A percentile compares a stretch with the other conserved stretches of the same genome.
phyloP scores from a whole-genome alignment of 2,329 filamentous ascomycete genomes.

The Byssoonygena ceratinophila region DNA sequence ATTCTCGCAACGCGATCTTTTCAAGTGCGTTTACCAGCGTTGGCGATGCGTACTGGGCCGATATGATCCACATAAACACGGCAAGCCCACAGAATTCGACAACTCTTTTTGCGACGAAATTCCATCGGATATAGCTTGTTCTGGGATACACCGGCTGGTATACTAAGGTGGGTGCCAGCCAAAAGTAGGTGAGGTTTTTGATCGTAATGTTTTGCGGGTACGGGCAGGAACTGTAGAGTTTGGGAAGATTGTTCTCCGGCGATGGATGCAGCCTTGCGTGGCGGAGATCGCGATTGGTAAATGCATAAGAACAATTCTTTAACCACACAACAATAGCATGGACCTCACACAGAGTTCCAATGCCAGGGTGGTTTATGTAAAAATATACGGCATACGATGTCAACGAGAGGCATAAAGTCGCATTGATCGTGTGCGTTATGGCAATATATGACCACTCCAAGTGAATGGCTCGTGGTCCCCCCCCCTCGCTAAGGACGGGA shows the following conservation, averaged over 20 bases:
- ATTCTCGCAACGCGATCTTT: slow-evolving; percentile 70
- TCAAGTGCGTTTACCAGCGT: slow-evolving; percentile 80
- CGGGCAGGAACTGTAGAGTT: slow-evolving; percentile 69
- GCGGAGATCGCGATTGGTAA: slow-evolving; percentile 90
- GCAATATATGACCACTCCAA: slow-evolving; percentile 71
- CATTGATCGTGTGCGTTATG: slow-evolving; percentile 70
- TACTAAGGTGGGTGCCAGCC: slow-evolving; percentile 92
- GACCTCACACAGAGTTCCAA: slow-evolving; percentile 79
- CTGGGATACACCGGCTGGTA: slow-evolving; percentile 96
- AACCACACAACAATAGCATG: slow-evolving; percentile 94
- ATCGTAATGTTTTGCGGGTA: slow-evolving; percentile 89
- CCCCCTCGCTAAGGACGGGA: slow-evolving; percentile 36
- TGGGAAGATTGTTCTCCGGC: slow-evolving; percentile 57
- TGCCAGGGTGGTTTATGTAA: slow-evolving; percentile 81
- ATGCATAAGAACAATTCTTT: slow-evolving; percentile 89
- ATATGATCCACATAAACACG: slow-evolving; percentile 90
- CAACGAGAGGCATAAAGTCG: slow-evolving; percentile 66
- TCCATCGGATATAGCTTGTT: slow-evolving; percentile 68
- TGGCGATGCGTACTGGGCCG: slow-evolving; percentile 86
- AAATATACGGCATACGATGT: slow-evolving; percentile 83
- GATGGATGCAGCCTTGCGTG: slow-evolving; percentile 79
- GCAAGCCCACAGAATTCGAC: slow-evolving; percentile 66
- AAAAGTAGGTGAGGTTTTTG: slow-evolving; percentile 83
- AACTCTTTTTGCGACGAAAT: slow-evolving; percentile 73
- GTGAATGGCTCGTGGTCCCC: slow-evolving; percentile 54